Percentiles rank a stretch among this genome's conserved stretches.
phyloP scores from a whole-genome alignment of 345 rosid species.

The Acer saccharum region DNA sequence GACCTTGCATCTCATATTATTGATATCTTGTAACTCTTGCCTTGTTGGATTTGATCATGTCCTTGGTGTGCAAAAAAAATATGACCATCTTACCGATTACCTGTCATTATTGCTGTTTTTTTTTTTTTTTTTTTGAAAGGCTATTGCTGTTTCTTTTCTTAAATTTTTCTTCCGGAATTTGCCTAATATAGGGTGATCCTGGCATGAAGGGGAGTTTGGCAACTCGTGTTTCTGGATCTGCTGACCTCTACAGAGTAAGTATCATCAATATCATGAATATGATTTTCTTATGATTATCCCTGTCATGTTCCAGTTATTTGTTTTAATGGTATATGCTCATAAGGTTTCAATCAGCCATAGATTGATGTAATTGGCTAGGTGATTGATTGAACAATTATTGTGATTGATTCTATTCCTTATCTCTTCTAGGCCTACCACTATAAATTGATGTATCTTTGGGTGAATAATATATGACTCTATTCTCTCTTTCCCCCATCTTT shows the following conservation, averaged over 20 bases:
- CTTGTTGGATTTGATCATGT: not conserved
- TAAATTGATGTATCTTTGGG: too few species aligned
- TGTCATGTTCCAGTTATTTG: not conserved
- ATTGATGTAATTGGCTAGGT: too few species aligned
- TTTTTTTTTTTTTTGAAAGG: too few species aligned
- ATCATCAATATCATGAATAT: constrained; percentile 15
- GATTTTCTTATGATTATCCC: not conserved
- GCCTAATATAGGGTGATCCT: constrained; percentile 66
- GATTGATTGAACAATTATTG: too few species aligned
- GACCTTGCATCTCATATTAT: not conserved
- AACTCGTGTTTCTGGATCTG: constrained; percentile 86
- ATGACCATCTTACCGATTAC: not conserved
- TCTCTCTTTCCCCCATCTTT: too few species aligned
- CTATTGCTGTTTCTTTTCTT: constrained; percentile 4
- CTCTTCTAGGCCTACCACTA: too few species aligned
- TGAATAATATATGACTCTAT: too few species aligned
- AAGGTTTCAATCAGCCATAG: too few species aligned
- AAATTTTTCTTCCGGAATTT: not conserved
- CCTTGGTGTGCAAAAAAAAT: not conserved
- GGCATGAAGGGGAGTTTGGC: constrained; percentile 95
- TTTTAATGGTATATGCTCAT: not conserved
- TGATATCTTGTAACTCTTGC: too few species aligned
- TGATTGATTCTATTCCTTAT: too few species aligned
- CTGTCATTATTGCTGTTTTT: constrained; percentile 9
- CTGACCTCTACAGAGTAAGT: constrained; percentile 77